Percentiles rank a stretch among this genome's conserved stretches.
These are phyloP conservation scores for Hypomontagnella submonticulosa DNA, from an alignment of 495 filamentous ascomycete genomes.

Conservation along the genomic window DNA sequence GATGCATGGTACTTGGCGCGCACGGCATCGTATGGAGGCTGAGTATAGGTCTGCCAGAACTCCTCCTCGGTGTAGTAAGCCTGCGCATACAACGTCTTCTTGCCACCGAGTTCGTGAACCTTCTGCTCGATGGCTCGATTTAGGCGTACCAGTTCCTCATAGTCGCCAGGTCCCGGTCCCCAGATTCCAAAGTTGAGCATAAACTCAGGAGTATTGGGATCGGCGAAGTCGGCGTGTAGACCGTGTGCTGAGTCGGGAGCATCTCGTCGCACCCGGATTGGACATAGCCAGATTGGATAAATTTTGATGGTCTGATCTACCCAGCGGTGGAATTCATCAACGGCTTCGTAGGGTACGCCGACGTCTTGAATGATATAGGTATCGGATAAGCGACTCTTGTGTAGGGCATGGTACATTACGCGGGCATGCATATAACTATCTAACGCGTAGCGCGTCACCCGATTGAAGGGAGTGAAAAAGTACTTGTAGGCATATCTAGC, in stretches of 20 bases:
- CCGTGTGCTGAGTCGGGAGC: constrained; percentile 49
- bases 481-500: constrained; percentile 62
- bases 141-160: constrained; percentile 51
- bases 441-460: constrained; percentile 59
- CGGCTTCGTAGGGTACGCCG: constrained; percentile 57
- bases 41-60: constrained; percentile 64
- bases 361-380: constrained; percentile 65
- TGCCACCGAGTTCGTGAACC: constrained; percentile 67
- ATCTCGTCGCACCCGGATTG: constrained; percentile 56
- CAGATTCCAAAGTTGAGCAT: constrained; percentile 63
- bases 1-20: constrained; percentile 58
- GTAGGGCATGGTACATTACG: constrained; percentile 66
- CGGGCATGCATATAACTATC: constrained; percentile 68
- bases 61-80: constrained; percentile 66
- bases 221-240: constrained; percentile 52
- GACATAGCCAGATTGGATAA: constrained; percentile 68
- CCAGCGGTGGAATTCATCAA: constrained; percentile 56
- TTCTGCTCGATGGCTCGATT: constrained; percentile 71
- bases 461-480: constrained; percentile 65
- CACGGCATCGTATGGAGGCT: constrained; percentile 58
- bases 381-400: constrained; percentile 59
- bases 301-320: constrained; percentile 52
- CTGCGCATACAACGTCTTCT: constrained; percentile 65
- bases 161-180: constrained; percentile 51
- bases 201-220: constrained; percentile 40